These are phyloP conservation scores for Chenopodium berlandieri DNA, from an alignment of 148 eudicot genomes.

Conservation along the genomic window DNA sequence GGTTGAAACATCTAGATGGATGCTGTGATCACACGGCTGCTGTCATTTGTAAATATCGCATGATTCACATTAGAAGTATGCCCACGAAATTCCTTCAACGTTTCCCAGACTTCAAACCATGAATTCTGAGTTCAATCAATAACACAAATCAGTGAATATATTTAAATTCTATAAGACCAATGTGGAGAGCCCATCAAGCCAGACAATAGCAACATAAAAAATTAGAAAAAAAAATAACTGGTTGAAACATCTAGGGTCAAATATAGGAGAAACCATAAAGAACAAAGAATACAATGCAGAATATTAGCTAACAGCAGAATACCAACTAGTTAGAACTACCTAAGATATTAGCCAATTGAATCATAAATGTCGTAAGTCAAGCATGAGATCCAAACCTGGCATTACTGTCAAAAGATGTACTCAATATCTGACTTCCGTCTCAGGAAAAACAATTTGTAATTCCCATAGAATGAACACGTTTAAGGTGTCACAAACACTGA, in stretches of 20 bases:
- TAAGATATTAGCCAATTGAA: constrained; percentile 4
- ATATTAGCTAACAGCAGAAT: too few species aligned
- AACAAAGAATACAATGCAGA: too few species aligned
- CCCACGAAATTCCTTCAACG: constrained; percentile 94
- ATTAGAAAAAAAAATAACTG: constrained; percentile 43
- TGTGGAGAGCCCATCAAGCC: neutral
- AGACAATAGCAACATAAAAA: neutral
- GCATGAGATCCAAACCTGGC: constrained; percentile 56
- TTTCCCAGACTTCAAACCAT: constrained; percentile 91
- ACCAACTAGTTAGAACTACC: neutral
- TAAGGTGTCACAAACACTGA: constrained; percentile 95
- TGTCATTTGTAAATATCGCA: constrained; percentile 86
- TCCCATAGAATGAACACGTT: constrained; percentile 92
- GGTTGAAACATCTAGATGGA: constrained; percentile 25
- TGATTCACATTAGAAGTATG: constrained; percentile 86
- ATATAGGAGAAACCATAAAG: neutral
- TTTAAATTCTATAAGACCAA: neutral
- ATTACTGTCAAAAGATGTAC: constrained; percentile 91
- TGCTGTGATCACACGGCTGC: constrained; percentile 83
- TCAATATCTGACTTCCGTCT: constrained; percentile 94
- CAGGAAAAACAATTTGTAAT: constrained; percentile 93
- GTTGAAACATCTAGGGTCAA: too few species aligned
- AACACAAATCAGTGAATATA: neutral
- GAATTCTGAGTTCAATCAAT: constrained; percentile 57
- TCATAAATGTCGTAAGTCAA: constrained; percentile 1